phyloP scores from a whole-genome alignment of 768 basidiomycete genomes.

The Boletus speciosus region DNA sequence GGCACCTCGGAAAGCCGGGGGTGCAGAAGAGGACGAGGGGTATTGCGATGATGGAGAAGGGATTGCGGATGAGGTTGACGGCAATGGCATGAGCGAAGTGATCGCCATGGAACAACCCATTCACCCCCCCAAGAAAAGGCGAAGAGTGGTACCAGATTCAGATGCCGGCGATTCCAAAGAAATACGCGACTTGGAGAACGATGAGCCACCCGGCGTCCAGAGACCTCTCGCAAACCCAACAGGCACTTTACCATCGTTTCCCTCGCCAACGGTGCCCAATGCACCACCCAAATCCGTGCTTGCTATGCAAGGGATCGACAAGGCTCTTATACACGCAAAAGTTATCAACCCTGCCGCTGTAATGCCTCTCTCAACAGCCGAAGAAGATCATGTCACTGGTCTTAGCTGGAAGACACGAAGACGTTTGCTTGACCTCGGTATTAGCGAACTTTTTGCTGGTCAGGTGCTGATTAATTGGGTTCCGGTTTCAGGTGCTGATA shows the following conservation, averaged over 20 bases:
- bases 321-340: conserved; percentile 66
- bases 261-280: conserved; percentile 60
- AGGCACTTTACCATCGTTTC: conserved; percentile 61
- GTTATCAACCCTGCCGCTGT: conserved; percentile 55
- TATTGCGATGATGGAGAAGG: conserved; percentile 11
- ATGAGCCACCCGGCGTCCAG: not conserved
- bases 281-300: conserved; percentile 70
- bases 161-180: conserved; percentile 1
- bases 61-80: conserved; percentile 17
- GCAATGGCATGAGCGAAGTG: conserved; percentile 4
- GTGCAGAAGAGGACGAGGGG: conserved; percentile 26
- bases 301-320: conserved; percentile 75
- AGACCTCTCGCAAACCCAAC: conserved; percentile 16
- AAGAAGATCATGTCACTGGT: conserved; percentile 41
- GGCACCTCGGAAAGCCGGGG: conserved; percentile 25
- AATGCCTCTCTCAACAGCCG: conserved; percentile 40
- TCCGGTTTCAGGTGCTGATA: conserved; percentile 12
- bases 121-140: conserved; percentile 44
- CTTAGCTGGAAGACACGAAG: conserved; percentile 58
- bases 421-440: conserved; percentile 70
- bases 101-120: conserved; percentile 6
- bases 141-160: conserved; percentile 31
- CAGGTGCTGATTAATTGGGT: conserved; percentile 21
- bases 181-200: not conserved
- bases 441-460: conserved; percentile 90